Evolutionary conservation across 805 yeast species (phyloP).

Genomic region (Tetrapisispora fleetii): DNA sequence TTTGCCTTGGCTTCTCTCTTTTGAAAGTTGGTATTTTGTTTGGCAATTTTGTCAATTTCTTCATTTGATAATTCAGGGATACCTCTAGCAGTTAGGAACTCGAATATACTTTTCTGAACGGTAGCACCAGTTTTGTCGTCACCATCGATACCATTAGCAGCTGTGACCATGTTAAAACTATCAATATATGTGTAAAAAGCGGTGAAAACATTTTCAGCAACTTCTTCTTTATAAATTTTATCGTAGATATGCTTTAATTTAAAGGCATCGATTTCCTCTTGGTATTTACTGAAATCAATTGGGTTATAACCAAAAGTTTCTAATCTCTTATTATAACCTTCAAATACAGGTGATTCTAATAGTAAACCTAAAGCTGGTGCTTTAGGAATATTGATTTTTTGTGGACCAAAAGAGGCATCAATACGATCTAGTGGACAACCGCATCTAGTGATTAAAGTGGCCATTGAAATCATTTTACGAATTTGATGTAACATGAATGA

Average conservation of each 20-base stretch:
- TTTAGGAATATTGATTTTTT: constrained; percentile 83
- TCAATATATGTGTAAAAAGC: constrained; percentile 90
- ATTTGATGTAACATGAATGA: constrained; percentile 97
- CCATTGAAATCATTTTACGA: constrained; percentile 96
- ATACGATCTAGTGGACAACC: constrained; percentile 76
- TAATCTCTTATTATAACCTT: constrained; percentile 65
- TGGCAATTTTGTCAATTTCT: neutral
- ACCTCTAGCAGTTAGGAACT: constrained; percentile 35
- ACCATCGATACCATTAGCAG: constrained; percentile 38
- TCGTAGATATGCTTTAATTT: constrained; percentile 85
- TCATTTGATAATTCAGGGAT: constrained; percentile 16
- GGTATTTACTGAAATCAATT: constrained; percentile 57
- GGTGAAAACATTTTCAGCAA: constrained; percentile 74
- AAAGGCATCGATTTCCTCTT: constrained; percentile 68
- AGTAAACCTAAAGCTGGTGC: constrained; percentile 94
- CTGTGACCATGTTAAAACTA: constrained; percentile 48
- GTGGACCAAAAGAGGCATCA: constrained; percentile 61
- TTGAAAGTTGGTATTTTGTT: constrained; percentile 1
- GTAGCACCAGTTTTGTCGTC: constrained; percentile 21
- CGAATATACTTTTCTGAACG: constrained; percentile 30
- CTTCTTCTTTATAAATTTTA: constrained; percentile 85
- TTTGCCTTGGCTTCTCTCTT: neutral
- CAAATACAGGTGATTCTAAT: constrained; percentile 87
- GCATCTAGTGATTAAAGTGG: constrained; percentile 72
- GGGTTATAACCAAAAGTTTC: constrained; percentile 68